These are phyloP conservation scores for Naegleria gruberi DNA, from an alignment of 208 protist species.

Conservation along the genomic window DNA sequence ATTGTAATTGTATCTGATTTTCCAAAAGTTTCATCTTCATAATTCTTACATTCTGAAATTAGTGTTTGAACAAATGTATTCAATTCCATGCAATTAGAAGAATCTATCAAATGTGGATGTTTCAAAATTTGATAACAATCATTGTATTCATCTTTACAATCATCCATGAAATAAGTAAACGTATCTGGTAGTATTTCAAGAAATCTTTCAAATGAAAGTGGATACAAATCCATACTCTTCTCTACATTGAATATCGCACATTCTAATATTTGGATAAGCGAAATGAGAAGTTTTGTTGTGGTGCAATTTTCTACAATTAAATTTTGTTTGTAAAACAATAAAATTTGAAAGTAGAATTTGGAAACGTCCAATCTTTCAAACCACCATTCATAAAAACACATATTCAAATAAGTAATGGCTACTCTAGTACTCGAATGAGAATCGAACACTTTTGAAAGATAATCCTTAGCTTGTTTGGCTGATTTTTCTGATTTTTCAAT, in stretches of 20 bases:
- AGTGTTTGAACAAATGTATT: neutral
- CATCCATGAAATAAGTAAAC: neutral
- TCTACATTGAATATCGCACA: neutral
- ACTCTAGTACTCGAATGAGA: neutral
- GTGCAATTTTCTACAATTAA: too few species aligned
- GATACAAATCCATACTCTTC: neutral
- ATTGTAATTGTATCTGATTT: neutral
- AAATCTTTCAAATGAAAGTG: neutral
- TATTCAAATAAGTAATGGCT: neutral
- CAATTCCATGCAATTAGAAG: neutral
- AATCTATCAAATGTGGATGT: neutral
- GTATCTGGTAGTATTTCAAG: neutral
- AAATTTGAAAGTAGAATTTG: neutral
- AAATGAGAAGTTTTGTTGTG: neutral
- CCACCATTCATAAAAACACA: neutral
- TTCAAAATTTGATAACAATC: neutral
- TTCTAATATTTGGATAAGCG: neutral
- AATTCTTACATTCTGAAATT: neutral
- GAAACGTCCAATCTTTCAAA: neutral
- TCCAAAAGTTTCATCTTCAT: neutral
- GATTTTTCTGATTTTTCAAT: neutral
- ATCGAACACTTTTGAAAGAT: neutral
- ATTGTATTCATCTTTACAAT: neutral
- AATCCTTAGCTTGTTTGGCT: neutral
- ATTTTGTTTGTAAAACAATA: neutral